phyloP scores from a whole-genome alignment of 331 rosid genomes.

The Dryas integrifolia region DNA sequence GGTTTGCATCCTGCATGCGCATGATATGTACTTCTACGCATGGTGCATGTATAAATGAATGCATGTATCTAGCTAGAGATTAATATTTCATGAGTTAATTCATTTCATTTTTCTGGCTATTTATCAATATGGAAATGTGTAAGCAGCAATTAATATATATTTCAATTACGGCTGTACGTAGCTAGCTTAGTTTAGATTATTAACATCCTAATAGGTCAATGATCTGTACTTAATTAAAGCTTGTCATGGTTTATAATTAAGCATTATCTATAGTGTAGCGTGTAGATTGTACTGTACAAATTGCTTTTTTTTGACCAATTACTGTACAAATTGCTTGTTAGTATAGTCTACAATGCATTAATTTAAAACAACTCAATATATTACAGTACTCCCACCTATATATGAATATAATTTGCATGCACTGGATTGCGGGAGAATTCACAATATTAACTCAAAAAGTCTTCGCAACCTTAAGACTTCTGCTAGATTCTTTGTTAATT shows the following conservation, averaged over 20 bases:
- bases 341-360: background rate
- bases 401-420: background rate
- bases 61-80: no score
- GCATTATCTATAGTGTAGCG: slow-evolving; percentile 3
- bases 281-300: background rate
- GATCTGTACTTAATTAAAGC: background rate
- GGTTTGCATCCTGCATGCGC: no score
- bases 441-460: background rate
- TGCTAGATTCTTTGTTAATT: slow-evolving; percentile 17
- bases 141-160: background rate
- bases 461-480: slow-evolving; percentile 1
- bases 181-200: slow-evolving; percentile 6
- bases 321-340: background rate
- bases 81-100: no score
- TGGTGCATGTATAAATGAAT: no score
- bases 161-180: no score
- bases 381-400: background rate
- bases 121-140: background rate
- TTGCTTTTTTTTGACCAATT: background rate
- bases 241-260: background rate
- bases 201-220: slow-evolving; percentile 6
- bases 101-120: background rate
- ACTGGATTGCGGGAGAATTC: background rate
- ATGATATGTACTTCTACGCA: no score
- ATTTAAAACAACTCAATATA: background rate